phyloP scores from a whole-genome alignment of 2,329 filamentous ascomycete species.

The Aspergillus quadrilineatus region DNA sequence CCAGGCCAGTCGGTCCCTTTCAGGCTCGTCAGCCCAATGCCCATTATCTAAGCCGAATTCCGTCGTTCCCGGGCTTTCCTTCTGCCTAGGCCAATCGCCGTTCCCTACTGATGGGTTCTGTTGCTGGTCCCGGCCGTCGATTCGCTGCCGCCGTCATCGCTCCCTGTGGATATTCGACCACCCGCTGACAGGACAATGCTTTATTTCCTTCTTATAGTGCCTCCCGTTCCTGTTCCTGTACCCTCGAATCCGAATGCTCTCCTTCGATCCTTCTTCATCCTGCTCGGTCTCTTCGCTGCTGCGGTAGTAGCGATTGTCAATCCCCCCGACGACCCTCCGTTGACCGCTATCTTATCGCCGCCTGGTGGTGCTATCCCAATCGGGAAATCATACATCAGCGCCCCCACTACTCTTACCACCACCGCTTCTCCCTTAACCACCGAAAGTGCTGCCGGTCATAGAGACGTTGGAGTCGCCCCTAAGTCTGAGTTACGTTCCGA shows the following conservation, averaged over 20 bases:
- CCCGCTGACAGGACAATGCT: constrained; percentile 20
- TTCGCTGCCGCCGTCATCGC: constrained; percentile 8
- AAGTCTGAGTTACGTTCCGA: constrained; percentile 1
- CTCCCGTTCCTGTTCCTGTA: constrained; percentile 10
- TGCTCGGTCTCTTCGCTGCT: constrained; percentile 16
- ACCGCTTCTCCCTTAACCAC: background rate
- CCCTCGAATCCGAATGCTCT: constrained; percentile 15
- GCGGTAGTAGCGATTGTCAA: constrained; percentile 4
- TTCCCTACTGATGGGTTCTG: constrained; percentile 10
- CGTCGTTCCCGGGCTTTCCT: constrained; percentile 25
- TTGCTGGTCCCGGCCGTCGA: constrained; percentile 14
- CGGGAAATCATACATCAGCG: constrained; percentile 12
- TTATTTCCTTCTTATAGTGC: constrained; percentile 25
- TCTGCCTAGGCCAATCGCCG: constrained; percentile 21
- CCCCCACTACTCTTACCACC: constrained; percentile 1
- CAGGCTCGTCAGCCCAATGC: constrained; percentile 10
- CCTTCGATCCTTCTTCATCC: constrained; percentile 13
- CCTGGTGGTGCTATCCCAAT: constrained; percentile 6
- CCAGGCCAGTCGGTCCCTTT: constrained; percentile 5
- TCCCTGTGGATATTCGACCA: constrained; percentile 20
- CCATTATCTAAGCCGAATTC: constrained; percentile 24
- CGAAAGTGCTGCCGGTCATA: background rate
- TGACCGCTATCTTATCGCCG: constrained; percentile 18
- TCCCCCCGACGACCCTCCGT: constrained; percentile 11
- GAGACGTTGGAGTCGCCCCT: constrained; percentile 7